A percentile compares a stretch with the other conserved stretches of the same genome.
Conservation (phyloP, 306 rosid genomes). For the Lathyrus oleraceus region DNA sequence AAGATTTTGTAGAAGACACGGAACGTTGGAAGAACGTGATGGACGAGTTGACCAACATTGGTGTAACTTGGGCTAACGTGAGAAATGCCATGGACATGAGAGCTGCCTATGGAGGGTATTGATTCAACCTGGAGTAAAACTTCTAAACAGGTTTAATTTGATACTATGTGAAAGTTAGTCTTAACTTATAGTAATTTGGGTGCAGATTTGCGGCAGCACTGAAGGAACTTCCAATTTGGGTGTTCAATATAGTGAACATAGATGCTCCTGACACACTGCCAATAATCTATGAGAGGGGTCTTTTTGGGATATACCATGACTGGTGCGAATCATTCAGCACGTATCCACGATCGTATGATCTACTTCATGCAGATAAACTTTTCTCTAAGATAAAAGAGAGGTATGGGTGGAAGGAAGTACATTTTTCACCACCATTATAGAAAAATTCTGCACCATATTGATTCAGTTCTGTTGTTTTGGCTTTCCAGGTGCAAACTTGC, state of each 20-base stretch:
- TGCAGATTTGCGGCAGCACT: constrained; percentile 90
- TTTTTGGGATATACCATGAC: constrained; percentile 91
- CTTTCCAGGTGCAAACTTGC: constrained; percentile 70
- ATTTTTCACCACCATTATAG: constrained; percentile 1
- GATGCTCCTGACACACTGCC: constrained; percentile 90
- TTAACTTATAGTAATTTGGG: neutral
- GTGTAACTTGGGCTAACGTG: constrained; percentile 75
- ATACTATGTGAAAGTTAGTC: constrained; percentile 14
- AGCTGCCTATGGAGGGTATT: constrained; percentile 90
- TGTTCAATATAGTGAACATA: constrained; percentile 77
- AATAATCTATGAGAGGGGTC: constrained; percentile 86
- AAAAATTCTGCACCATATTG: constrained; percentile 4
- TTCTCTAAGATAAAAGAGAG: constrained; percentile 79
- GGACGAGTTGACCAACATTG: constrained; percentile 59
- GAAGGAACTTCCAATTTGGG: constrained; percentile 80
- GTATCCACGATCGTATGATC: constrained; percentile 83
- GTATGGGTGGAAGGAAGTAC: constrained; percentile 42
- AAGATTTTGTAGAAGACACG: constrained; percentile 70
- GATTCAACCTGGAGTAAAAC: constrained; percentile 20
- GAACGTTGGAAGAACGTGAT: constrained; percentile 79
- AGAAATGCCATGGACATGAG: constrained; percentile 96
- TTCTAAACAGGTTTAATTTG: constrained; percentile 4
- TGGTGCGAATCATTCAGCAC: constrained; percentile 98
- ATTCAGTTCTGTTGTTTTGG: constrained; percentile 28
- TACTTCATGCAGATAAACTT: constrained; percentile 86